Evolutionary conservation across 768 basidiomycete species (phyloP).

Genomic region (Cystobasidium tubakii): DNA sequence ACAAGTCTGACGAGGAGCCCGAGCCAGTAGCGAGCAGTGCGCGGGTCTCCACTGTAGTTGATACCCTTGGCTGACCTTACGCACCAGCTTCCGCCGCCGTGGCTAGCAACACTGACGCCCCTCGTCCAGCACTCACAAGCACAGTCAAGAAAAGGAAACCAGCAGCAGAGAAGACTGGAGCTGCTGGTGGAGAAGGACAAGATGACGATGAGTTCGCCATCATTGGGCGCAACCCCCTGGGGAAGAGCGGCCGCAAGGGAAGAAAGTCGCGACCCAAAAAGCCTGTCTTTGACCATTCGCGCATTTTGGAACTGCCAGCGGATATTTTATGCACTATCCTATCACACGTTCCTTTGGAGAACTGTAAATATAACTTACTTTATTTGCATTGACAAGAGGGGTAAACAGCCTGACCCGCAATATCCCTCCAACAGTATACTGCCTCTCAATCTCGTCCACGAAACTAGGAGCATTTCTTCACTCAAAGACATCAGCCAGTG

Average conservation of each 20-base stretch:
- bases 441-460: background rate
- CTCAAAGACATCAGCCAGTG: background rate
- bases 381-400: too few relatives aligned
- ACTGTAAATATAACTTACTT: background rate
- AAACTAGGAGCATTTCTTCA: background rate
- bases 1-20: background rate
- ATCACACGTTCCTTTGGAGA: background rate
- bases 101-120: background rate
- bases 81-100: background rate
- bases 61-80: background rate
- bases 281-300: background rate
- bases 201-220: background rate
- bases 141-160: background rate
- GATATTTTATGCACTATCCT: background rate
- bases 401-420: background rate
- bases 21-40: background rate
- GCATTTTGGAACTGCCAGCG: background rate
- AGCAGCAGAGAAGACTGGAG: background rate
- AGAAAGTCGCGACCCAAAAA: background rate
- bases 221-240: background rate
- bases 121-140: background rate
- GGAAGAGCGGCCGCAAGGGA: background rate
- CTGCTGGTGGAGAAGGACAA: background rate
- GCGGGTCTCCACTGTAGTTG: background rate
- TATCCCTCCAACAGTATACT: background rate